A percentile compares a stretch with the other conserved stretches of the same genome.
These are phyloP conservation scores for Cicer arietinum DNA, from an alignment of 306 rosid genomes.

Conservation along the genomic window DNA sequence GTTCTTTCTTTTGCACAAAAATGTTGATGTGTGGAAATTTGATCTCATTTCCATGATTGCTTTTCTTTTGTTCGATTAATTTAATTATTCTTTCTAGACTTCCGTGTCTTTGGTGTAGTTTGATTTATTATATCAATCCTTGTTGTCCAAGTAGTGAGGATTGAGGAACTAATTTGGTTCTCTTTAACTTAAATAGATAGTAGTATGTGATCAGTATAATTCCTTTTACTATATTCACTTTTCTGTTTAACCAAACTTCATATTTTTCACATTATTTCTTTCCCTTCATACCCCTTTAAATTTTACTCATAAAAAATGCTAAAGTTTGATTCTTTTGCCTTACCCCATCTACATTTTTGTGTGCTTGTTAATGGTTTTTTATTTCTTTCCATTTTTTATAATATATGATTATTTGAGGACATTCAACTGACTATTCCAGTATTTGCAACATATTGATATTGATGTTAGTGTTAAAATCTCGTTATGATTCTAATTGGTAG, in stretches of 20 bases:
- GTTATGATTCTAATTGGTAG: constrained; percentile 5
- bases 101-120: too few relatives aligned
- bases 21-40: neutral
- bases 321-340: constrained; percentile 42
- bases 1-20: neutral
- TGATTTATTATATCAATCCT: too few relatives aligned
- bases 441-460: neutral
- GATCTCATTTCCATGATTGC: neutral
- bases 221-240: neutral
- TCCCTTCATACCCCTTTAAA: neutral
- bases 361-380: constrained; percentile 22
- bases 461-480: neutral
- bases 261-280: constrained; percentile 1
- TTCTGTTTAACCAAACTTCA: neutral
- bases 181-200: too few relatives aligned
- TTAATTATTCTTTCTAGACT: too few relatives aligned
- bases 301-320: constrained; percentile 13
- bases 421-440: neutral
- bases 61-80: too few relatives aligned
- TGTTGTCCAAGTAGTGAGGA: too few relatives aligned
- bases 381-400: neutral
- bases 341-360: neutral
- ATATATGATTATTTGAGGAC: neutral
- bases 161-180: too few relatives aligned
- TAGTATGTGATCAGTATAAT: too few relatives aligned